Conservation (phyloP, 345 rosid genomes). For the Euphorbia tirucalli region DNA sequence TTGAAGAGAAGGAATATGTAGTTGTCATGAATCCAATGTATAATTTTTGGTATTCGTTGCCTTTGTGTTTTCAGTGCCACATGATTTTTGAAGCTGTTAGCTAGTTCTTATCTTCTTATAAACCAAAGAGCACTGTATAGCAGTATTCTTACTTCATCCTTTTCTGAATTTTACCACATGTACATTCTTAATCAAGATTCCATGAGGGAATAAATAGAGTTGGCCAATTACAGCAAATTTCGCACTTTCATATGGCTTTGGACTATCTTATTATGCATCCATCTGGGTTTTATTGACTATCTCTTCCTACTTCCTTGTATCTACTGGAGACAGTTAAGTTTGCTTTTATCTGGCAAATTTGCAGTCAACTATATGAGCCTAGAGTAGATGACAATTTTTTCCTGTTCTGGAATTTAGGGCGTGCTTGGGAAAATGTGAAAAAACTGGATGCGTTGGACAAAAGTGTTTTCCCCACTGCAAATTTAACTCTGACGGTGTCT, state of each 20-base stretch:
- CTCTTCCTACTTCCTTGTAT: conserved; percentile 1
- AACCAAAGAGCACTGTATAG: neutral
- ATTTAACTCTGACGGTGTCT: conserved; percentile 74
- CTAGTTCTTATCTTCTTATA: neutral
- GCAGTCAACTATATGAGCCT: neutral
- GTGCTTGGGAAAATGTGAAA: conserved; percentile 70
- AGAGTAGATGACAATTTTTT: neutral
- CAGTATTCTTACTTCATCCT: neutral
- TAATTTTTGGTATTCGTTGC: neutral
- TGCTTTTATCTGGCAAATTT: neutral
- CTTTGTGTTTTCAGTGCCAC: neutral
- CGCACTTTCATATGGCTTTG: neutral
- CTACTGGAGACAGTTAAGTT: conserved; percentile 4
- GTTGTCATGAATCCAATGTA: neutral
- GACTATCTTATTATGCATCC: neutral
- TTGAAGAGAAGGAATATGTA: neutral
- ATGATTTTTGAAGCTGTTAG: neutral
- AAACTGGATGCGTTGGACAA: conserved; percentile 73
- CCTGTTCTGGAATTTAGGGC: conserved; percentile 37
- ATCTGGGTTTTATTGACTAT: too few species aligned
- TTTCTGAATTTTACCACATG: neutral
- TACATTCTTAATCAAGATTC: neutral
- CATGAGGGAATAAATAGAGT: neutral
- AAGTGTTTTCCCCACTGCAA: conserved; percentile 78
- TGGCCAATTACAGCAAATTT: neutral